phyloP scores from a whole-genome alignment of 2,329 filamentous ascomycete species.

The Arachnomyces sp. region DNA sequence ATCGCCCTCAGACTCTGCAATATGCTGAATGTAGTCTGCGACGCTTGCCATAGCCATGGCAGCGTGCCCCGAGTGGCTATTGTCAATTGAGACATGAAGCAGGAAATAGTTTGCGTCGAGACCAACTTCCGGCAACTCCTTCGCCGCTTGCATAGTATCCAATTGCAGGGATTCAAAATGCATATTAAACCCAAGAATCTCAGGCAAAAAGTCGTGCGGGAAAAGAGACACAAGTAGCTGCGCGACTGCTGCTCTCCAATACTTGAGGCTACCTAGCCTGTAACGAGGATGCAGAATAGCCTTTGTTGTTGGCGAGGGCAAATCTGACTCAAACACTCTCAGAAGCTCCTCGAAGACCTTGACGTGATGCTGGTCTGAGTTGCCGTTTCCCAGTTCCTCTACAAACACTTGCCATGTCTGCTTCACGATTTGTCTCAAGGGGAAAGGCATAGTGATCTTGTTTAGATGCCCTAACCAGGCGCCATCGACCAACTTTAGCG shows the following conservation, averaged over 20 bases:
- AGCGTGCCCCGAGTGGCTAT: slow-evolving; percentile 42
- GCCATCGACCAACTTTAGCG: slow-evolving; percentile 43
- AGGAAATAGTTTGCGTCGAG: slow-evolving; percentile 43
- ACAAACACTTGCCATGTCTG: slow-evolving; percentile 44
- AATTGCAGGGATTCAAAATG: slow-evolving; percentile 40
- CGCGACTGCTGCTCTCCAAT: slow-evolving; percentile 39
- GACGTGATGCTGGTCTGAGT: slow-evolving; percentile 41
- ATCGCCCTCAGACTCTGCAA: slow-evolving; percentile 20
- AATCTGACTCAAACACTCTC: slow-evolving; percentile 19
- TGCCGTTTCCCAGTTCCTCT: slow-evolving; percentile 46
- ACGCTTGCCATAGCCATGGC: slow-evolving; percentile 40
- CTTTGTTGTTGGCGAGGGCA: slow-evolving; percentile 26
- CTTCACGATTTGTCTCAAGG: slow-evolving; percentile 32
- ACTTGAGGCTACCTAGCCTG: slow-evolving; percentile 18
- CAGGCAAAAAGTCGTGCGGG: slow-evolving; percentile 43
- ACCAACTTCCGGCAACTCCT: slow-evolving; percentile 39
- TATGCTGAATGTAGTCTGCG: slow-evolving; percentile 29
- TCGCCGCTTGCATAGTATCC: slow-evolving; percentile 32
- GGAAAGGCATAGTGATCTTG: slow-evolving; percentile 38
- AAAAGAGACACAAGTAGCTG: slow-evolving; percentile 45
- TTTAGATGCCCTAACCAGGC: slow-evolving; percentile 44
- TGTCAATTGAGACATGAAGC: slow-evolving; percentile 47
- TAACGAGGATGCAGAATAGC: slow-evolving; percentile 23
- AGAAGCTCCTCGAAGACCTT: slow-evolving; percentile 28
- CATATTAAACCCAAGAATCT: slow-evolving; percentile 47